Percentiles rank a stretch among this genome's conserved stretches.
These are phyloP conservation scores for Falciphora oryzae DNA, from an alignment of 2,329 filamentous ascomycete species.

Conservation along the genomic window DNA sequence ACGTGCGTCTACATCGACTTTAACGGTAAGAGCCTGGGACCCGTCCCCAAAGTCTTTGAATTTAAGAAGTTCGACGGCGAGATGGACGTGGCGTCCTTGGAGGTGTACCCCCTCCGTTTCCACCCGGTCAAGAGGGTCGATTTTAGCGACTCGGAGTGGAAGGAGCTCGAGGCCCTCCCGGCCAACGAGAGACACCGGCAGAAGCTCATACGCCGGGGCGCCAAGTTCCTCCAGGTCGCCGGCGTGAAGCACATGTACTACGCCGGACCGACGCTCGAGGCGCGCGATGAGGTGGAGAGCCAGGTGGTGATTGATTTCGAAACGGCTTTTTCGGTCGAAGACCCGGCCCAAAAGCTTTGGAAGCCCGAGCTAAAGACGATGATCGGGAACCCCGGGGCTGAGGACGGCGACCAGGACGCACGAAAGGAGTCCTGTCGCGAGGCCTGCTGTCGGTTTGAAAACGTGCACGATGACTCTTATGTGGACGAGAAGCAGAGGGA, in stretches of 20 bases:
- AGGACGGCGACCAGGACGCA: background rate
- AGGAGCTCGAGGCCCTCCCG: background rate
- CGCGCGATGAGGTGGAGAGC: constrained; percentile 24
- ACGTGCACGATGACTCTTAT: constrained; percentile 11
- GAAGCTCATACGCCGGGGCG: constrained; percentile 18
- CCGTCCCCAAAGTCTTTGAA: constrained; percentile 18
- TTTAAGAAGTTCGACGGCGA: constrained; percentile 23
- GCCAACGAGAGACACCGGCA: constrained; percentile 8
- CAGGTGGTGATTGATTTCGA: constrained; percentile 27
- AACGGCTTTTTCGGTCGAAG: constrained; percentile 16
- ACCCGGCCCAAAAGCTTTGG: background rate
- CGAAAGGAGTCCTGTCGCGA: constrained; percentile 6
- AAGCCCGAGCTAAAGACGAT: background rate
- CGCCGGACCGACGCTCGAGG: constrained; percentile 17
- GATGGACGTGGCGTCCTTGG: constrained; percentile 18
- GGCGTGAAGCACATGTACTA: constrained; percentile 24
- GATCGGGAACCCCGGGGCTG: background rate
- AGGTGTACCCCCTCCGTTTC: constrained; percentile 22
- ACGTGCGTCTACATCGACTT: constrained; percentile 25
- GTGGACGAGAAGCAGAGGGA: constrained; percentile 11
- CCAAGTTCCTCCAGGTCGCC: constrained; percentile 17
- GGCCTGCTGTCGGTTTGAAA: constrained; percentile 13
- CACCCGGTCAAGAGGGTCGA: background rate
- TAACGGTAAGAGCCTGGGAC: constrained; percentile 24
- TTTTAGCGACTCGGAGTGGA: background rate